Evolutionary conservation across 495 filamentous ascomycete species (phyloP).

Genomic region (Daldinia childiae): DNA sequence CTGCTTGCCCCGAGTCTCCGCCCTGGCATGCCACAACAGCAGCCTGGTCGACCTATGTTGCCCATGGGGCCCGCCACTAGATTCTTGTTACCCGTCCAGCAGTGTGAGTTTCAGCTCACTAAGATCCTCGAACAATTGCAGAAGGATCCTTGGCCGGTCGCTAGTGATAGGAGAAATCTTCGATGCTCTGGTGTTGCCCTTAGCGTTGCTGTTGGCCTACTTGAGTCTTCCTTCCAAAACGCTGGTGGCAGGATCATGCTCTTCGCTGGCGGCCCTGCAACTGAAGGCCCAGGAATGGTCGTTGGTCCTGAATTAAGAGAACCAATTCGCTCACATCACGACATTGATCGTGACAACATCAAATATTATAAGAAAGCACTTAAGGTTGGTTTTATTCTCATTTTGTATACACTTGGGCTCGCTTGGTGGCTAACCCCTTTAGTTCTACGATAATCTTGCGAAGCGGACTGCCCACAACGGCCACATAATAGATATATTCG

Average conservation of each 20-base stretch:
- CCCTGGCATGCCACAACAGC: slow-evolving; percentile 80
- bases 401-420: background rate
- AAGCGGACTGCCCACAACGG: slow-evolving; percentile 97
- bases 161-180: slow-evolving; percentile 89
- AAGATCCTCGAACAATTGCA: slow-evolving; percentile 96
- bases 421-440: slow-evolving; percentile 47
- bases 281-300: slow-evolving; percentile 95
- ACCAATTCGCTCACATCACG: slow-evolving; percentile 97
- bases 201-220: slow-evolving; percentile 89
- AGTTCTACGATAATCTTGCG: slow-evolving; percentile 98
- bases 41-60: slow-evolving; percentile 70
- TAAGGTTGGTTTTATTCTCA: slow-evolving; percentile 69
- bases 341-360: slow-evolving; percentile 98
- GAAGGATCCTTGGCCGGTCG: slow-evolving; percentile 97
- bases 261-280: slow-evolving; percentile 94
- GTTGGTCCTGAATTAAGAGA: slow-evolving; percentile 97
- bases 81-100: slow-evolving; percentile 93
- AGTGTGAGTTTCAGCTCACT: slow-evolving; percentile 98
- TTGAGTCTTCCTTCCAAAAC: slow-evolving; percentile 96
- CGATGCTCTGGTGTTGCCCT: slow-evolving; percentile 97
- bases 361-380: slow-evolving; percentile 99
- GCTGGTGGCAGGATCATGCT: slow-evolving; percentile 96
- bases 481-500: slow-evolving; percentile 97
- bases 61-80: slow-evolving; percentile 84
- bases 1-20: slow-evolving; percentile 73